Conservation (phyloP, 345 rosid genomes). For the Balakata baccata region DNA sequence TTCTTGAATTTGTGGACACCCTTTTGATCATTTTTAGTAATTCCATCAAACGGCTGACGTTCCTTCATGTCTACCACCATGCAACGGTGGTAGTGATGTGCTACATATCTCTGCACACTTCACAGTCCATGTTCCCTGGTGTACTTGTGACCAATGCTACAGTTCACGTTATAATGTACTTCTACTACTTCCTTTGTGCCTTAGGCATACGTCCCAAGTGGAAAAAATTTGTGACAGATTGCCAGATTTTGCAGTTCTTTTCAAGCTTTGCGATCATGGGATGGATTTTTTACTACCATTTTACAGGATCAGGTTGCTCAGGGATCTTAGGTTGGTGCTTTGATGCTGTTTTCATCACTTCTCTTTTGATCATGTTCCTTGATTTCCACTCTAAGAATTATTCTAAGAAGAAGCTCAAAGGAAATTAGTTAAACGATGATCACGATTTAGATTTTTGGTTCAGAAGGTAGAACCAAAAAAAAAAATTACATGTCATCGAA, state of each 20-base stretch:
- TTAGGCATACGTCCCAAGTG: constrained; percentile 55
- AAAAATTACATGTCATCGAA: no score
- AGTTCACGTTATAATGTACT: constrained; percentile 64
- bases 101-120: constrained; percentile 39
- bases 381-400: constrained; percentile 55
- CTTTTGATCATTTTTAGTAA: constrained; percentile 46
- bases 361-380: constrained; percentile 50
- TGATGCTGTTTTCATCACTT: constrained; percentile 41
- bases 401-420: constrained; percentile 6
- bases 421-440: neutral
- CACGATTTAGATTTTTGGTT: no score
- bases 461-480: no score
- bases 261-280: constrained; percentile 40
- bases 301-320: constrained; percentile 51
- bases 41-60: constrained; percentile 45
- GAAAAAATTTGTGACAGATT: constrained; percentile 59
- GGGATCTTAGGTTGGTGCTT: constrained; percentile 60
- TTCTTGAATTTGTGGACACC: constrained; percentile 57
- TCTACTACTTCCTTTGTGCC: constrained; percentile 45
- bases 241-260: constrained; percentile 59
- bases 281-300: constrained; percentile 42
- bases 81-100: constrained; percentile 57
- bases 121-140: constrained; percentile 52
- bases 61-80: constrained; percentile 77
- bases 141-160: constrained; percentile 46